phyloP scores from a whole-genome alignment of 1,284 basidiomycete genomes.

The Vanrija sp. region DNA sequence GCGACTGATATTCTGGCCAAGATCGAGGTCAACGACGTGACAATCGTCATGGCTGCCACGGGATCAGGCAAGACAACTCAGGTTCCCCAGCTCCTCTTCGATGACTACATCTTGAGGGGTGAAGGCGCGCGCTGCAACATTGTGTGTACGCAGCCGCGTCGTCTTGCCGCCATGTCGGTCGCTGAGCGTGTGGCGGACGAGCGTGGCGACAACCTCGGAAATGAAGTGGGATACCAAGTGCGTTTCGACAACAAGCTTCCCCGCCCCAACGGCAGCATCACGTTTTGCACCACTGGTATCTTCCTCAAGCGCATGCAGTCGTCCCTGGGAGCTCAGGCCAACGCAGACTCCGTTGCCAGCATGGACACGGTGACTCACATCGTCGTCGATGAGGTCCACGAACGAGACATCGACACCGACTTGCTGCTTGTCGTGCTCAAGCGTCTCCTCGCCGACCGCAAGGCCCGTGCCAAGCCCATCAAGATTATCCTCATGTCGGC shows the following conservation, averaged over 20 bases:
- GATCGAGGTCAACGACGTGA: constrained; percentile 76
- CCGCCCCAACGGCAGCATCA: constrained; percentile 73
- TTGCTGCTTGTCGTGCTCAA: constrained; percentile 87
- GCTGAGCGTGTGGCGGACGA: constrained; percentile 90
- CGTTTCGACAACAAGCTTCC: constrained; percentile 83
- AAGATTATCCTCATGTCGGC: constrained; percentile 95
- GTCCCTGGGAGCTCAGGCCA: constrained; percentile 56
- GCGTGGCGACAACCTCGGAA: constrained; percentile 70
- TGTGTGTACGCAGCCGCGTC: constrained; percentile 87
- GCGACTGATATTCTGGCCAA: constrained; percentile 65
- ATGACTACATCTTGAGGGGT: constrained; percentile 72
- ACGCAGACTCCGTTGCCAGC: constrained; percentile 39
- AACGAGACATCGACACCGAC: constrained; percentile 93
- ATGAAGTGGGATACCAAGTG: constrained; percentile 82
- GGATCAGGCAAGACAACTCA: constrained; percentile 97
- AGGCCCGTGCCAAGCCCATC: constrained; percentile 67
- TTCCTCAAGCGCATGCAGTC: constrained; percentile 85
- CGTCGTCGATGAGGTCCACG: constrained; percentile 93
- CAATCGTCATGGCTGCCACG: constrained; percentile 90
- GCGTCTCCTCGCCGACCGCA: constrained; percentile 73
- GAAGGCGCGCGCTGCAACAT: constrained; percentile 85
- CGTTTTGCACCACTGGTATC: constrained; percentile 91
- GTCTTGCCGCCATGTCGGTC: constrained; percentile 88
- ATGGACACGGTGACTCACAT: constrained; percentile 87
- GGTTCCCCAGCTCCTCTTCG: constrained; percentile 87